Evolutionary conservation across 805 yeast species (phyloP).

Genomic region (Pichia scutulata): DNA sequence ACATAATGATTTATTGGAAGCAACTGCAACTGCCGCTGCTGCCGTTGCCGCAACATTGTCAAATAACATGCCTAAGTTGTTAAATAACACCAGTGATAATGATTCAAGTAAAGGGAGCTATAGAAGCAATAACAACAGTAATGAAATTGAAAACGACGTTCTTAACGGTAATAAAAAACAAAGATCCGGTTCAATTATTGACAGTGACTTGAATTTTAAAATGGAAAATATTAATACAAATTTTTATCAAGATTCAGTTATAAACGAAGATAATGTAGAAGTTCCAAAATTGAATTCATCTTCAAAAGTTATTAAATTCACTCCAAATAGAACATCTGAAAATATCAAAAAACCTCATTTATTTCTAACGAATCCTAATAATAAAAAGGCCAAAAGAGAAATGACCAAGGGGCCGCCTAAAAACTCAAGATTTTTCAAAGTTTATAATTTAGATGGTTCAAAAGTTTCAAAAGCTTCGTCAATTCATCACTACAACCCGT

Average conservation of each 20-base stretch:
- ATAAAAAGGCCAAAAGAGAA: conserved; percentile 4
- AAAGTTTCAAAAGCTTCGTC: conserved; percentile 8
- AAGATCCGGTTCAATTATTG: not conserved
- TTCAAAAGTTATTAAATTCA: conserved; percentile 6
- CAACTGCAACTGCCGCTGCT: not conserved
- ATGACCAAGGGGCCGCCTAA: conserved; percentile 20
- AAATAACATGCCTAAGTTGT: not conserved
- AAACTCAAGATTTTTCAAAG: conserved; percentile 23
- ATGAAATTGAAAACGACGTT: not conserved
- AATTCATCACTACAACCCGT: conserved; percentile 37
- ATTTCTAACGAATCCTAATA: conserved; percentile 1
- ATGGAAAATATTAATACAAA: not conserved
- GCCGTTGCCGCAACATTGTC: not conserved
- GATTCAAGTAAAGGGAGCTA: not conserved
- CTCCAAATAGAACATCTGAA: conserved; percentile 5
- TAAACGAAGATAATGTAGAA: not conserved
- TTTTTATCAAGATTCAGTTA: not conserved
- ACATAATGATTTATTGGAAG: not conserved
- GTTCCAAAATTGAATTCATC: not conserved
- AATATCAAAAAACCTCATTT: conserved; percentile 6
- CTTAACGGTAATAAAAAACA: not conserved
- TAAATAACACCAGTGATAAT: not conserved
- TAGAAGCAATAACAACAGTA: not conserved
- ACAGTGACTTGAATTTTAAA: not conserved
- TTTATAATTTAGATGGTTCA: conserved; percentile 13